A percentile compares a stretch with the other conserved stretches of the same genome.
These are phyloP conservation scores for Pseudozyma pruni DNA, from an alignment of 1,284 basidiomycete genomes.

Conservation along the genomic window DNA sequence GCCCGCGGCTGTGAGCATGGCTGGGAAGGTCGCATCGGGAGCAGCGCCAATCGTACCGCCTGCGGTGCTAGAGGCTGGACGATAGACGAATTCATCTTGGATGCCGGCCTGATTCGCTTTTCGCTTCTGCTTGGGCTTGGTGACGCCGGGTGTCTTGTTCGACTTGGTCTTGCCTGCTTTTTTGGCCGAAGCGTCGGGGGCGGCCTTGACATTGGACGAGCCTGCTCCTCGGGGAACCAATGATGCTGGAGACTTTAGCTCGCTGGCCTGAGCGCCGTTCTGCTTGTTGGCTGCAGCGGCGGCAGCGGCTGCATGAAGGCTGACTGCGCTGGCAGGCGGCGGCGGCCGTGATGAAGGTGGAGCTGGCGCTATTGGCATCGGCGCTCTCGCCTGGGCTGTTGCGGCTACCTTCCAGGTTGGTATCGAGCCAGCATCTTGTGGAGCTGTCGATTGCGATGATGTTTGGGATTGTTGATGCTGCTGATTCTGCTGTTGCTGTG, in stretches of 20 bases:
- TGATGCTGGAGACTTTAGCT: conserved; percentile 3
- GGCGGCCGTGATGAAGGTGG: conserved; percentile 15
- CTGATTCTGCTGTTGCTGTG: conserved; percentile 26
- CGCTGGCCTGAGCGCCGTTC: conserved; percentile 4
- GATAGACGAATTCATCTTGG: conserved; percentile 33
- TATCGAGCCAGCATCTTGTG: conserved; percentile 6
- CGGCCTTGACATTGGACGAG: conserved; percentile 1
- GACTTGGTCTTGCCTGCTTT: conserved; percentile 24
- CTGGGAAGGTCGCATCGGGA: conserved; percentile 32
- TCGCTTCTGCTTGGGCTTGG: conserved; percentile 53
- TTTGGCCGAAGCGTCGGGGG: conserved; percentile 10
- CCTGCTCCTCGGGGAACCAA: conserved; percentile 7
- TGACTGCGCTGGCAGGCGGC: conserved; percentile 37
- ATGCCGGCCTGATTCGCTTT: conserved; percentile 19
- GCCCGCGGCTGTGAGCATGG: conserved; percentile 52
- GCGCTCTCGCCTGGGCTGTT: background rate
- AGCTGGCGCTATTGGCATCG: background rate
- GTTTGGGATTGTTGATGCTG: conserved; percentile 10
- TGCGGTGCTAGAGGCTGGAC: conserved; percentile 39
- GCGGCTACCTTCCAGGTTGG: background rate
- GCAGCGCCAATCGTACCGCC: conserved; percentile 56
- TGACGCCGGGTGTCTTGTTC: conserved; percentile 18
- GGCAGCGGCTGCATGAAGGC: conserved; percentile 30
- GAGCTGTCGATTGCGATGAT: background rate
- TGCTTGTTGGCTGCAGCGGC: conserved; percentile 17